These are phyloP conservation scores for Spathaspora passalidarum DNA, from an alignment of 805 yeast species.

Conservation along the genomic window DNA sequence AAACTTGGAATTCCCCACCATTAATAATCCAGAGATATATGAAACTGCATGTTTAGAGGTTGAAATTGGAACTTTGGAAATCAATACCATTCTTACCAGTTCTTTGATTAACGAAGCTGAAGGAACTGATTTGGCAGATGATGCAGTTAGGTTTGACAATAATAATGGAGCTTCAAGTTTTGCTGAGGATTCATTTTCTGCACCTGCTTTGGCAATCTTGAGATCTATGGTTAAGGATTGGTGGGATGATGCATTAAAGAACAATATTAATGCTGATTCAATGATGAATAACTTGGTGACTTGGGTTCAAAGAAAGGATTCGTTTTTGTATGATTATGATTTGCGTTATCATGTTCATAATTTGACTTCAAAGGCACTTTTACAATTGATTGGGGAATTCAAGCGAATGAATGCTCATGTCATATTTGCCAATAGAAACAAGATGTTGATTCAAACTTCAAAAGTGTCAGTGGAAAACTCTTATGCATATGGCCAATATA, in stretches of 20 bases:
- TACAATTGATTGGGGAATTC: slow-evolving; percentile 80
- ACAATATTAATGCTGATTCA: slow-evolving; percentile 71
- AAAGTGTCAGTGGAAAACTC: slow-evolving; percentile 82
- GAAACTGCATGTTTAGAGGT: slow-evolving; percentile 76
- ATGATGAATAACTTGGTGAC: slow-evolving; percentile 76
- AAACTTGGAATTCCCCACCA: slow-evolving; percentile 60
- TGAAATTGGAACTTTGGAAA: slow-evolving; percentile 71
- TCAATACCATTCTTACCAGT: slow-evolving; percentile 85
- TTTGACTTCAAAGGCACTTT: slow-evolving; percentile 74
- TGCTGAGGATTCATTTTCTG: slow-evolving; percentile 80
- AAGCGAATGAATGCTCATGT: slow-evolving; percentile 73
- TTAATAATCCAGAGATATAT: slow-evolving; percentile 78
- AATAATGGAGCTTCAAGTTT: slow-evolving; percentile 49
- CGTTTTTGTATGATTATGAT: slow-evolving; percentile 71
- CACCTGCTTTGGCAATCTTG: slow-evolving; percentile 67
- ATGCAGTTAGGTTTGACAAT: slow-evolving; percentile 25
- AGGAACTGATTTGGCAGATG: slow-evolving; percentile 72
- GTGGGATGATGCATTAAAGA: slow-evolving; percentile 87
- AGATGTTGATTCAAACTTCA: slow-evolving; percentile 66
- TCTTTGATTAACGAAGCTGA: slow-evolving; percentile 83
- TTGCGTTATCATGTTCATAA: slow-evolving; percentile 87
- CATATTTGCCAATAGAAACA: slow-evolving; percentile 76
- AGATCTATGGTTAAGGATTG: slow-evolving; percentile 76
- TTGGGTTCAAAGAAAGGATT: slow-evolving; percentile 81
- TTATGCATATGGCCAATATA: slow-evolving; percentile 85